Conservation (phyloP, 1,284 basidiomycete genomes). For the Irpex lacteus region DNA sequence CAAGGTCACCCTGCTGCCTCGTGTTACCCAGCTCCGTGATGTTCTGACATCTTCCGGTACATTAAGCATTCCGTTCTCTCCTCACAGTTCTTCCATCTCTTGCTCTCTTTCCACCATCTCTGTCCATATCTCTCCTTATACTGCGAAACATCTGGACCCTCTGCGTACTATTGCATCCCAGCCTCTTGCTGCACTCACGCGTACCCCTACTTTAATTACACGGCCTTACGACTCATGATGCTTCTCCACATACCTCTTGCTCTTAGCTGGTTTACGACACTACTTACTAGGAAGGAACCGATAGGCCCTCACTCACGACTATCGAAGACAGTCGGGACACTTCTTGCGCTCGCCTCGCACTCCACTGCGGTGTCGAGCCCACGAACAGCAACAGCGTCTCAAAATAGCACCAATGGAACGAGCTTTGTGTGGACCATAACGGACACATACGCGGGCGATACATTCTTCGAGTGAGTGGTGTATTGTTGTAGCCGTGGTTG, state of each 20-base stretch:
- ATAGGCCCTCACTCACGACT: background rate
- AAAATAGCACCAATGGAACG: constrained; percentile 26
- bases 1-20: background rate
- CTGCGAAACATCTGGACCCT: background rate
- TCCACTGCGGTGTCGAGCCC: constrained; percentile 15
- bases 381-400: constrained; percentile 18
- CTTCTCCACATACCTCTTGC: background rate
- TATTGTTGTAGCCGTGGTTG: background rate
- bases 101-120: background rate
- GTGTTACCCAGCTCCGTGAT: background rate
- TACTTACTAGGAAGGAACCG: background rate
- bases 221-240: background rate
- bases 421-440: constrained; percentile 35
- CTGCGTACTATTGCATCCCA: background rate
- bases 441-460: constrained; percentile 31
- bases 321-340: background rate
- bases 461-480: constrained; percentile 36
- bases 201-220: no score
- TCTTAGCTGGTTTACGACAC: background rate
- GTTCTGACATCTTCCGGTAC: background rate
- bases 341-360: constrained; percentile 1
- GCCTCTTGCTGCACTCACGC: no score
- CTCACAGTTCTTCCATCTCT: background rate
- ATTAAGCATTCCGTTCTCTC: background rate
- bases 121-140: background rate